A percentile compares a stretch with the other conserved stretches of the same genome.
Evolutionary conservation across 1,284 basidiomycete species (phyloP).

Genomic region (Dichomitus squalens): DNA sequence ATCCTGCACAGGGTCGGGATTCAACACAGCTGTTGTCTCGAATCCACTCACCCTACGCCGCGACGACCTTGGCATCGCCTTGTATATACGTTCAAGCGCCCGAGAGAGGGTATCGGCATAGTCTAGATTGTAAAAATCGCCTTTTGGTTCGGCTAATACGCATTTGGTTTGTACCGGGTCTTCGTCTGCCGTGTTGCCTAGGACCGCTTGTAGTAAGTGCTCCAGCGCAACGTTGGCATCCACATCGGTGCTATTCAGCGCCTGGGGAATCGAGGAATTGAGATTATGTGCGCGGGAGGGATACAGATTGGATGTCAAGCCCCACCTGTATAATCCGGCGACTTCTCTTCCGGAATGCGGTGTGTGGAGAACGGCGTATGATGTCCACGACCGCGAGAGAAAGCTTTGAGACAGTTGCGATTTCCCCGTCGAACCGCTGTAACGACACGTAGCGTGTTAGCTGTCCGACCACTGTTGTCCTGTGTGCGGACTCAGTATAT

Average conservation of each 20-base stretch:
- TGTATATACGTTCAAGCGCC: slow-evolving; percentile 52
- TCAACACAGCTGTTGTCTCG: background rate
- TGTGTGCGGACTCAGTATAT: slow-evolving; percentile 8
- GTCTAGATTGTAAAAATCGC: slow-evolving; percentile 19
- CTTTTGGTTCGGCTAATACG: slow-evolving; percentile 3
- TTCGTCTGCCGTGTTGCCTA: background rate
- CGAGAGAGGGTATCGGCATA: slow-evolving; percentile 41
- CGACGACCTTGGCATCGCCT: slow-evolving; percentile 42
- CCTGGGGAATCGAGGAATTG: background rate
- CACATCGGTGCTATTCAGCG: background rate
- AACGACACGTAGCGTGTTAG: background rate
- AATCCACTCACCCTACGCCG: slow-evolving; percentile 51
- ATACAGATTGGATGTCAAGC: background rate
- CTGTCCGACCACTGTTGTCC: slow-evolving; percentile 2
- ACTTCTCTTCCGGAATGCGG: slow-evolving; percentile 46
- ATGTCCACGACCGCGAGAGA: slow-evolving; percentile 54
- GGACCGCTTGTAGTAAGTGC: background rate
- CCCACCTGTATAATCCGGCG: slow-evolving; percentile 53
- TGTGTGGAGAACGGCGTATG: slow-evolving; percentile 51
- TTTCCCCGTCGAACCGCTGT: slow-evolving; percentile 62
- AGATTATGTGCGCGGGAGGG: background rate
- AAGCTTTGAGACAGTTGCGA: slow-evolving; percentile 49
- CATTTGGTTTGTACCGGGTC: background rate
- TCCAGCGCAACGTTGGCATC: background rate
- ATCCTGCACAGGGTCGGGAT: background rate